Evolutionary conservation across 179 eudicot species (phyloP), one percentile per base, ranked within the genome.

Genomic region (Drosera spatulata): DNA sequence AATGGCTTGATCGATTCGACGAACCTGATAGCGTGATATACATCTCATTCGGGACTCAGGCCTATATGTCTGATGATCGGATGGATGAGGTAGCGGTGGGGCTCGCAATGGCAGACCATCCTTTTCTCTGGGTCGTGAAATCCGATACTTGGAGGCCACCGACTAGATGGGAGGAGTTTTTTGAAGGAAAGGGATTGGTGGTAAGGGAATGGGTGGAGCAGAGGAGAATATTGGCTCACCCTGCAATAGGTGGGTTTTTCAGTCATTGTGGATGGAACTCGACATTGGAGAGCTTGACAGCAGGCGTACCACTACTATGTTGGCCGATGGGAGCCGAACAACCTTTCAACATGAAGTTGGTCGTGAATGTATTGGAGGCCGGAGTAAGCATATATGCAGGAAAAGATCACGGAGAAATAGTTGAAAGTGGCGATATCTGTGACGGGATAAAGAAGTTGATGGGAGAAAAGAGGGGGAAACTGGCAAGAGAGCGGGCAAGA

Each of bases 241-340:
- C 58, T 1, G 63, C 75, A 2, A 46, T 62, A n/a, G 66, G 69
- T 2, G 79, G 71, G 52, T 66, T 74, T 56, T 33, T 74, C 4
- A 70, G 71, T 56, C 79, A 75, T 14, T 66, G 74, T 10, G 70
- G 74, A 0, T 71, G 74, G 74, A 71, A 71, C 60, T 71, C 74
- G 5, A 55, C 66, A 56, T n/a, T 75, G 39, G 79, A 75, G 59
- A 71, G 79, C 41, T 14, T 71, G 51, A 46, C 75, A 0, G 53
- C 7, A n/a, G 72, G 69, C 1, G 69, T 75, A 40, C 75, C 79
- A 2, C 54, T 75, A 14, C 40, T 70, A 43, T 62, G 66, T 2
- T 56, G 72, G 75, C 72, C 79, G 0, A 52, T 75, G 55, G 61
- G 53, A 1, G 72, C 79, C 1, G 79, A 75, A 59, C 79, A 75